Evolutionary conservation across 2,329 filamentous ascomycete species (phyloP), one percentile per base, ranked within the genome.

Genomic region (Calonectria honghensis): DNA sequence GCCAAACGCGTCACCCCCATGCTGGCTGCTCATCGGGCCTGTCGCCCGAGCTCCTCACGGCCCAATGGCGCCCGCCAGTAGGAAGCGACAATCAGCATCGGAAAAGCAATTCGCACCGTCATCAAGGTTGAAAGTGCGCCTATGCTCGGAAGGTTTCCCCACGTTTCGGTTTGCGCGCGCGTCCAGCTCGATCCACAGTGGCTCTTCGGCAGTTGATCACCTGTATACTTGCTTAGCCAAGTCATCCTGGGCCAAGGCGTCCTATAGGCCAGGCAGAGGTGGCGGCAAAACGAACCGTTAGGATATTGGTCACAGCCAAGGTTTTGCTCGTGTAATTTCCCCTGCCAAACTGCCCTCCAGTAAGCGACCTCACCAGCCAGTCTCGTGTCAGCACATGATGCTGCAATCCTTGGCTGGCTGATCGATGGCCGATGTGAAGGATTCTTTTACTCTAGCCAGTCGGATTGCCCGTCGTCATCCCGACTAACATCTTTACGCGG

Each of bases 101-200:
- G 67, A 75, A 75, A 73, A 68, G 71, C 48, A 70, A 75, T 41
- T 63, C 41, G 37, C 65, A 35, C 52, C 71, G 41, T 32, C 57
- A 41, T 39, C 68, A 27, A 61, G 41, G 51, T 35, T 73, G 50
- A 64, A 69, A 65, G 32, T 66, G 27, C 31, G 20, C 70, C 32
- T 73, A 32, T 52, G 45, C 64, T 31, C 50, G 31, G 32, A 41
- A 65, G 24, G 9, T 51, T 74, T 74, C 72, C 74, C 74, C 74
- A 66, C 74, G 72, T 76, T 72, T 75, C 57, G 68, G 48, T 51
- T 72, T 64, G 59, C 64, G 64, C 68, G 39, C 67, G 54, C 39
- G 27, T 71, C 54, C 64, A 67, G 35, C 57, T 59, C 18, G 51
- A 68, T 54, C 68, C 68, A 72, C 72, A 50, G 64, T 57, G 20